Evolutionary conservation across 257 asterid species (phyloP).

Genomic region (Rubia yunnanensis): DNA sequence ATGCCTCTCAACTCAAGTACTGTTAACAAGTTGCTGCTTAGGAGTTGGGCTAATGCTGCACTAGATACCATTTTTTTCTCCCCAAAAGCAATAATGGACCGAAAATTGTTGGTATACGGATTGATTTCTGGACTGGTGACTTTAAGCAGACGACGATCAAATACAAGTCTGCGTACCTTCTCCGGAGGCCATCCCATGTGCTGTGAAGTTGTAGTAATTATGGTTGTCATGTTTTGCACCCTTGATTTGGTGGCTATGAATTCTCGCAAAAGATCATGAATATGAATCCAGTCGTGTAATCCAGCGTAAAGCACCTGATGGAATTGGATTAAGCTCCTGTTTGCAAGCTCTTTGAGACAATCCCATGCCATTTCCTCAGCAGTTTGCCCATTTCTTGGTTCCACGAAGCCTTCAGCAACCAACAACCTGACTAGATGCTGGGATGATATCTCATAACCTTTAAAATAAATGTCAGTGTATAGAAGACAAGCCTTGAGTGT

Average conservation of each 20-base stretch:
- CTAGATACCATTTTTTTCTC: not conserved
- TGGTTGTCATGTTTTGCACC: constrained; percentile 8
- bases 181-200: not conserved
- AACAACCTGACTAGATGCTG: not conserved
- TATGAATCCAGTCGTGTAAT: not conserved
- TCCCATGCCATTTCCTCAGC: constrained; percentile 15
- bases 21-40: constrained; percentile 9
- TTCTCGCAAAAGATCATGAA: constrained; percentile 14
- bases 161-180: constrained; percentile 8
- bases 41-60: not conserved
- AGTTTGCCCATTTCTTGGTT: not conserved
- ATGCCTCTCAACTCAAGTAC: constrained; percentile 8
- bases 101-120: constrained; percentile 2
- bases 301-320: not conserved
- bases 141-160: not conserved
- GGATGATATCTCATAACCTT: constrained; percentile 3
- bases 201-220: not conserved
- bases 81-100: not conserved
- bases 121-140: not conserved
- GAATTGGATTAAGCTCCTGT: constrained; percentile 19
- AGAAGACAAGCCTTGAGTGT: constrained; percentile 15
- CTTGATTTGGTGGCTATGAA: not conserved
- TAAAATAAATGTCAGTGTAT: constrained; percentile 14
- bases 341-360: constrained; percentile 19
- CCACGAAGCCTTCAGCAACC: constrained; percentile 18